Conservation (phyloP, 2,329 filamentous ascomycete genomes). For the Rhytidhysteron rufulum region DNA sequence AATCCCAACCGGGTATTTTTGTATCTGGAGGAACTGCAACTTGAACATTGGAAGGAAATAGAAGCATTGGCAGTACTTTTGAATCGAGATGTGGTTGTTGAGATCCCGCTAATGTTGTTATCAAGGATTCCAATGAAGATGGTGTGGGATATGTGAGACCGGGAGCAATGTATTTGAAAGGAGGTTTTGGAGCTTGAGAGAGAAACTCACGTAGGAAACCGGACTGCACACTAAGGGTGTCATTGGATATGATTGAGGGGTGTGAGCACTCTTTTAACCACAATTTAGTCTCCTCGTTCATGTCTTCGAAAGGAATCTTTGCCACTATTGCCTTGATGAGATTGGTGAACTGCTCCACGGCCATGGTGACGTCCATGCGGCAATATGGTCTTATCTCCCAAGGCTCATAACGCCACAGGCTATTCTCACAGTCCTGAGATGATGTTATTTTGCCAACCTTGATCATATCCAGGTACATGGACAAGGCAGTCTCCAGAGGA, state of each 20-base stretch:
- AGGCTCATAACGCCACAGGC: neutral
- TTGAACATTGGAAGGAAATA: constrained; percentile 3
- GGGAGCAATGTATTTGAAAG: constrained; percentile 4
- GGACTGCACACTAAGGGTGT: neutral
- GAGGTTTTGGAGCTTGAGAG: constrained; percentile 1
- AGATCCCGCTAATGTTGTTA: neutral
- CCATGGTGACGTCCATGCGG: neutral
- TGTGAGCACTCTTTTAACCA: neutral
- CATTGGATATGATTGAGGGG: neutral
- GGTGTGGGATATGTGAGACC: constrained; percentile 2
- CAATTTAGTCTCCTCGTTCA: neutral
- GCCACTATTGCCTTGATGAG: constrained; percentile 3
- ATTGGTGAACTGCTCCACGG: constrained; percentile 1
- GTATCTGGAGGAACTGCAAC: neutral
- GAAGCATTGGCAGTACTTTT: neutral
- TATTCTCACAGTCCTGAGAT: neutral
- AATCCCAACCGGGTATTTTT: neutral
- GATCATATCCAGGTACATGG: constrained; percentile 3
- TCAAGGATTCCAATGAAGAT: neutral
- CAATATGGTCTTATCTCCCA: constrained; percentile 2
- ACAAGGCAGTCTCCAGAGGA: constrained; percentile 4
- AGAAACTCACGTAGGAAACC: constrained; percentile 3
- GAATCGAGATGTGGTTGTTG: neutral
- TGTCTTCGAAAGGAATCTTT: neutral
- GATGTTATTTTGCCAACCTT: constrained; percentile 1